Evolutionary conservation across 495 filamentous ascomycete genomes (phyloP), one percentile per base, ranked within the genome.

Genomic region (Darksidea phi): DNA sequence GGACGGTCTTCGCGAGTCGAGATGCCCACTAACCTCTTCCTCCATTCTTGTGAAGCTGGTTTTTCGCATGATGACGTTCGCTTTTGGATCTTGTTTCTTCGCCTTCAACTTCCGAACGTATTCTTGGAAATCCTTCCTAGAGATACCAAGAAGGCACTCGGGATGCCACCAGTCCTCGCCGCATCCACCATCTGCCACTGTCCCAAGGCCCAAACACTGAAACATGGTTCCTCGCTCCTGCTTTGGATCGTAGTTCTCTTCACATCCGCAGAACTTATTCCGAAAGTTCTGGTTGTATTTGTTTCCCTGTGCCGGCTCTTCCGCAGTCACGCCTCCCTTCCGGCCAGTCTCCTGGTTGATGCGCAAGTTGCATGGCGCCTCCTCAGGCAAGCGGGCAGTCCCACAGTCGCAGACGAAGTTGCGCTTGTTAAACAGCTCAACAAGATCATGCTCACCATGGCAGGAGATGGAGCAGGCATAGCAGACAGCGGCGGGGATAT

Each of bases 101-200:
- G 17, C 52, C 32, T 62, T 63, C 6, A 43, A 26, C 20, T 67
- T 64, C 54, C 68, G 54, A 6, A 61, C 54, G 37, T 56, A 54
- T 48, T 71, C 68, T 41, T 72, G 53, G 57, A 67, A 72, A 80
- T 71, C 79, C 65, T 79, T 79, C 61, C 75, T 79, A 72, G 63
- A 82, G 12, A 93, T 71, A 8, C 95, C 94, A 50, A 96, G 84
- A 12, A 99, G 73, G 71, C 95, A 99, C 57, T 92, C 89, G 13
- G 94, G 91, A 77, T 99, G 95, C 81, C 91, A 99, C 95, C 95
- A 99, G 73, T 99, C 95, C 76, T 99, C 95, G 3, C 94, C 92
- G 75, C 95, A 99, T 4, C 91, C 91, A 8, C 90, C 90, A 2
- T 86, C 85, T 64, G 87, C 87, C 34, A 82, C 82, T 0, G 84